These are phyloP conservation scores for Reticulascus tulasneorum DNA, from an alignment of 2,329 filamentous ascomycete species.

Conservation along the genomic window DNA sequence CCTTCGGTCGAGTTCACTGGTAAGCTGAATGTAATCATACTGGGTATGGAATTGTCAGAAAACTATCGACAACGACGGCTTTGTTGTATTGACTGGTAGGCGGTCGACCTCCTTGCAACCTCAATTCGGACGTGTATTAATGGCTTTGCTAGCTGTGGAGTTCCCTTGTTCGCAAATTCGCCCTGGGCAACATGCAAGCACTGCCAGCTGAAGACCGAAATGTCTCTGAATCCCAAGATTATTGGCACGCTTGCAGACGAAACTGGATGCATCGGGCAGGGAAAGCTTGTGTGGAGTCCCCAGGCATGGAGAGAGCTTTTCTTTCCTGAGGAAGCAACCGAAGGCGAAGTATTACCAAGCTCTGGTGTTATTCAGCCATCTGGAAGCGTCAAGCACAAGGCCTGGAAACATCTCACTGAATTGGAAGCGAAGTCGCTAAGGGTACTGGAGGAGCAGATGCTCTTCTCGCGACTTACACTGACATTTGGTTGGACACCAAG, in stretches of 20 bases:
- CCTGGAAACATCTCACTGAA: constrained; percentile 10
- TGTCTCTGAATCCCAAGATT: constrained; percentile 36
- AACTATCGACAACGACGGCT: constrained; percentile 27
- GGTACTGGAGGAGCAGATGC: constrained; percentile 45
- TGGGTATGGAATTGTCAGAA: constrained; percentile 25
- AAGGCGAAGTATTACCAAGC: neutral
- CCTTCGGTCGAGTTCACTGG: constrained; percentile 31
- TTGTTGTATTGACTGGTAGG: constrained; percentile 38
- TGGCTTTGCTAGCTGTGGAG: constrained; percentile 40
- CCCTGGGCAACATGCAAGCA: constrained; percentile 31
- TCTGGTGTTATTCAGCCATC: constrained; percentile 29
- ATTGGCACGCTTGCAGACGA: constrained; percentile 45
- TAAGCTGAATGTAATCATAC: constrained; percentile 31
- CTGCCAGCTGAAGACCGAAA: constrained; percentile 24
- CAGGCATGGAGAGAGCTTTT: constrained; percentile 44
- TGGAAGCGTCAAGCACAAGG: constrained; percentile 35
- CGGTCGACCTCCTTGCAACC: constrained; percentile 1
- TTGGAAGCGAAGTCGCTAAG: constrained; percentile 35
- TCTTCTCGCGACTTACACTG: constrained; percentile 49
- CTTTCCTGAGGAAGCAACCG: constrained; percentile 13
- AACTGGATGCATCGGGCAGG: constrained; percentile 46
- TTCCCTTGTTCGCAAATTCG: constrained; percentile 50
- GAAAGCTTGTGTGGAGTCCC: constrained; percentile 50
- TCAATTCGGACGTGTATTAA: neutral
- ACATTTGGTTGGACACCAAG: constrained; percentile 49